Evolutionary conservation across 1,284 basidiomycete species (phyloP), one percentile per base, ranked within the genome.

Genomic region (Moesziomyces sp.): DNA sequence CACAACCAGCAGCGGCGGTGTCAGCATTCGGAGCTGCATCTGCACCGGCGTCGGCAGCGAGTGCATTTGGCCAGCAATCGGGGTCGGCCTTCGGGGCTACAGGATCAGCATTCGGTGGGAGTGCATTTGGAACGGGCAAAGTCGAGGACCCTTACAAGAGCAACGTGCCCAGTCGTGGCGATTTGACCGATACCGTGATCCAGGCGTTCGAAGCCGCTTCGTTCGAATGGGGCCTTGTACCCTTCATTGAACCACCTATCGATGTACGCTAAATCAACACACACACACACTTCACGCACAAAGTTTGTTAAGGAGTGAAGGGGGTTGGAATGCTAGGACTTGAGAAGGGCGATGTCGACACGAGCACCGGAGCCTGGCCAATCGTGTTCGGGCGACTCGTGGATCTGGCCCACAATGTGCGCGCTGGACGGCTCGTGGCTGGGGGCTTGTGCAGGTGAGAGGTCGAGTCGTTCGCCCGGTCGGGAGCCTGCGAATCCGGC

Each of bases 321-420:
- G 35, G 21, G 21, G 21, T 21, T 26, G 3, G 24, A 4, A 26
- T 38, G 5, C 6, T 38, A 38, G 13, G 13, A 38, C 10, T 24
- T 35, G n/a, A 78, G 54, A 18, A 70, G 3, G 1, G 67, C 74
- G 0, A 78, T 68, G 49, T 78, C 74, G 18, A 76, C 64, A 2
- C 68, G 42, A 0, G 58, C 59, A 1, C 77, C 77, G 18, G 58
- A 48, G 5, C 77, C 77, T 6, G 48, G 47, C 77, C 77, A 78
- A 5, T 52, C 66, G 5, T 48, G 52, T 0, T 43, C 63, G 1
- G 24, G 38, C 10, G 51, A 26, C n/a, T 28, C 24, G 6, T 48
- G 26, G n/a, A 74, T 14, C 46, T 68, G 43, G 1, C 65, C 65
- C 0, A 69, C 35, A 30, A 71, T 68, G 13, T 50, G 54, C 5